Conservation (phyloP, 1,284 basidiomycete genomes). For the Phlebopus sp. region DNA sequence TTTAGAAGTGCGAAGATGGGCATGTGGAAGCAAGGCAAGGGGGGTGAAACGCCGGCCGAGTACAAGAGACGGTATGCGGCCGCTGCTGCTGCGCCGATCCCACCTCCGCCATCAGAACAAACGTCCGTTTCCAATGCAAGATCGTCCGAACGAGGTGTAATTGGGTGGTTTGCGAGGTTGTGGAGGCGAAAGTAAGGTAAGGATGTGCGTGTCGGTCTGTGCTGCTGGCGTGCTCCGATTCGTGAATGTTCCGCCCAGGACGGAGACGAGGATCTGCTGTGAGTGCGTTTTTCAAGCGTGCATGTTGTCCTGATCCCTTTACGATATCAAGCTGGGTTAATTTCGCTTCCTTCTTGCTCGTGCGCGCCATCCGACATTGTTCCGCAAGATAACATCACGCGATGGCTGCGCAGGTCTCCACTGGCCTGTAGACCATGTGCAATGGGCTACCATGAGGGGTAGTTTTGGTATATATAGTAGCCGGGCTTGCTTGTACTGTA, state of each 20-base stretch:
- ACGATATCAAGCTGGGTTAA: not conserved
- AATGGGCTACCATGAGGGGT: too few relatives aligned
- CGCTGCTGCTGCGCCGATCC: constrained; percentile 17
- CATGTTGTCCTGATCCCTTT: not conserved
- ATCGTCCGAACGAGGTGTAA: not conserved
- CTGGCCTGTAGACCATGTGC: too few relatives aligned
- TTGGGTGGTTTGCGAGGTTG: not conserved
- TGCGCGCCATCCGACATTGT: too few relatives aligned
- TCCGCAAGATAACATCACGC: too few relatives aligned
- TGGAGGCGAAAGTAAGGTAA: not conserved
- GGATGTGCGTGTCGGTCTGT: too few relatives aligned
- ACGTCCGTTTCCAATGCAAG: not conserved
- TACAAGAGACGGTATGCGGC: constrained; percentile 69
- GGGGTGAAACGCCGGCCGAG: constrained; percentile 69
- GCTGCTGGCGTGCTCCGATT: too few relatives aligned
- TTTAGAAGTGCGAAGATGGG: constrained; percentile 56
- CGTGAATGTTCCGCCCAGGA: too few relatives aligned
- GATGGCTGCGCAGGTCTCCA: not conserved
- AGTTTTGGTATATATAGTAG: not conserved
- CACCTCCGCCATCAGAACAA: constrained; percentile 1
- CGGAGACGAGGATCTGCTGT: too few relatives aligned
- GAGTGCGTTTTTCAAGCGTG: too few relatives aligned
- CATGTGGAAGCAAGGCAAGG: constrained; percentile 65
- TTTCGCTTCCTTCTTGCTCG: too few relatives aligned
- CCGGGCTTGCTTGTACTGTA: not conserved